Base-by-base conservation (phyloP, 306 rosid genomes). In the Gynostemma pentaphyllum region DNA sequence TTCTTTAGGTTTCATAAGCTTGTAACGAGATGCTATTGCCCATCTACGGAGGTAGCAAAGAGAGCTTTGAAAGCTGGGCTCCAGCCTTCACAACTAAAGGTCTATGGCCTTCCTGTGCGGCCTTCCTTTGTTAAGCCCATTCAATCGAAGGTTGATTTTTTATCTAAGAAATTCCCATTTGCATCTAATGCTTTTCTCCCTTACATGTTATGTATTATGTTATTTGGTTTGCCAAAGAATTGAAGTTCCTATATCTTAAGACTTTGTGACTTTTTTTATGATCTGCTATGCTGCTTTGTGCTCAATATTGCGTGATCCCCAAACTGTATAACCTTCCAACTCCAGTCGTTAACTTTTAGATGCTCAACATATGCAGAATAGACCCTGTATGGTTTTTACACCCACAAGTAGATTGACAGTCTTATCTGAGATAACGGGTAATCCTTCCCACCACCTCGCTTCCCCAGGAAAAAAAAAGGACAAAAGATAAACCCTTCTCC, bases 1-100 rank as follows among this genome's bases (percentile, higher is more conserved):
- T 37, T 68, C 45, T 74, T 69, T 81, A 92, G 99, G 99, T 92
- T 92, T 76, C 99, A 92, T 71, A 92, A 88, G 72, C 99, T 92
- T 45, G 99, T 92, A 50, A 92, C 99, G 7, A 84, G 99, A 79
- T 92, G 99, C 84, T 92, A 92, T 82, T 92, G 99, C 69, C 99
- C 96, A 23, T 74, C 99, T 28, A 52, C 83, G 39, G 99, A 92
- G 74, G 90, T 92, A 59, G 85, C 94, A 0, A 85, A 81, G 64
- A 79, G 94, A 72, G 99, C 95, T 68, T 68, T 68, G 57, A 88
- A 85, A 83, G 99, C 99, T 52, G 99, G 99, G 62, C 88, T 92
- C 59, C 71, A 86, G 76, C 82, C 83, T 76, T 76, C 96, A 51
- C 90, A 81, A 76, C 82, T 87, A 79, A 87, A 84, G 77, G 87